Percentiles rank a stretch among this genome's conserved stretches.
These are phyloP conservation scores for Raddia distichophylla DNA, from an alignment of 176 grass and related monocot genomes.

Conservation along the genomic window DNA sequence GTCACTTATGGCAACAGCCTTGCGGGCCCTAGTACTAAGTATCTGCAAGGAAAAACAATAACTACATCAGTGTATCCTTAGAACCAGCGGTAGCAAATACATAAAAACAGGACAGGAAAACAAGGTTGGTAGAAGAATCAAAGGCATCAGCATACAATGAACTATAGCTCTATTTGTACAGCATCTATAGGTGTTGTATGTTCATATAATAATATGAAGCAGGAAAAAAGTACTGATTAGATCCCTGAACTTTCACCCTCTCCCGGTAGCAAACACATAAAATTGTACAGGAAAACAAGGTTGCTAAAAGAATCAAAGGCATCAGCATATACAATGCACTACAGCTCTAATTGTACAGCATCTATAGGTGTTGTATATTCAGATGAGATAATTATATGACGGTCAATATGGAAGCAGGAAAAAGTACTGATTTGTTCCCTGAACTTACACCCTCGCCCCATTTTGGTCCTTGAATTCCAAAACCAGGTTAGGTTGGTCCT, in stretches of 20 bases:
- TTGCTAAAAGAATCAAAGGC: neutral
- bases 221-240: too few relatives aligned
- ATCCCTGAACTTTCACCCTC: too few relatives aligned
- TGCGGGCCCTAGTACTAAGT: slow-evolving; percentile 92
- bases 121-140: neutral
- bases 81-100: slow-evolving; percentile 13
- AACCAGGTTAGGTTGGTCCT: too few relatives aligned
- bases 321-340: neutral
- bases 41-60: slow-evolving; percentile 61
- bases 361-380: slow-evolving; percentile 6
- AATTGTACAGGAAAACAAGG: slow-evolving; percentile 22
- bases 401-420: neutral
- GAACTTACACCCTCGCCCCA: too few relatives aligned
- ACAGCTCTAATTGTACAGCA: slow-evolving; percentile 26
- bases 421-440: too few relatives aligned
- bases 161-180: slow-evolving; percentile 17
- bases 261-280: neutral
- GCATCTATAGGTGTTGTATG: slow-evolving; percentile 16
- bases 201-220: slow-evolving; percentile 18
- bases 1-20: slow-evolving; percentile 92
- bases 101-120: slow-evolving; percentile 17
- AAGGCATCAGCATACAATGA: neutral
- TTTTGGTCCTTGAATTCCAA: too few relatives aligned
- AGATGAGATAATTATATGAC: neutral
- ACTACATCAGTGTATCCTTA: slow-evolving; percentile 14